Percentiles rank a stretch among this genome's conserved stretches.
Evolutionary conservation across 306 rosid species (phyloP).

Genomic region (Bauhinia variegata): DNA sequence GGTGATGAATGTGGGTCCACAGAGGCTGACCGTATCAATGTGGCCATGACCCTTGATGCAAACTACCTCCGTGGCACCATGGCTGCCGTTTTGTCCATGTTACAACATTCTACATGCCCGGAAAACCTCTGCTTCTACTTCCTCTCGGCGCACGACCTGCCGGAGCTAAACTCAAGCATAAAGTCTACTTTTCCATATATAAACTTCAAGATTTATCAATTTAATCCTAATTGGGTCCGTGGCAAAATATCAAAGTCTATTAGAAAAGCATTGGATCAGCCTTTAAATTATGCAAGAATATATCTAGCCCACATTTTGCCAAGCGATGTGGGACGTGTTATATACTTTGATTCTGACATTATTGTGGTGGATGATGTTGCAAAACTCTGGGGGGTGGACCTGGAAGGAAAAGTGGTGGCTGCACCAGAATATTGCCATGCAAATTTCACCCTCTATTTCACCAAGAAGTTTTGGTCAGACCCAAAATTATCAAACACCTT

Average conservation of each 20-base stretch:
- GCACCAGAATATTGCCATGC: slow-evolving; percentile 73
- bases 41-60: slow-evolving; percentile 72
- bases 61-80: slow-evolving; percentile 74
- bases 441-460: slow-evolving; percentile 59
- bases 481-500: slow-evolving; percentile 40
- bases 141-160: slow-evolving; percentile 40
- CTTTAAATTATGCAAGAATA: slow-evolving; percentile 66
- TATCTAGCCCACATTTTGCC: slow-evolving; percentile 64
- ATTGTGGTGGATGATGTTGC: slow-evolving; percentile 67
- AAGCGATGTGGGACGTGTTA: slow-evolving; percentile 44
- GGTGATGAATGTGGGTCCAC: slow-evolving; percentile 49
- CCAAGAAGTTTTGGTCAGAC: slow-evolving; percentile 55
- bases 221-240: slow-evolving; percentile 47
- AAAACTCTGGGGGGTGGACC: slow-evolving; percentile 63
- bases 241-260: slow-evolving; percentile 68
- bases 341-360: slow-evolving; percentile 67
- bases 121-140: slow-evolving; percentile 64
- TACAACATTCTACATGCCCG: slow-evolving; percentile 67
- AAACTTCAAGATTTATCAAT: slow-evolving; percentile 47
- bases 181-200: slow-evolving; percentile 66
- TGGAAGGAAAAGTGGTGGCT: slow-evolving; percentile 66
- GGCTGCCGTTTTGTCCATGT: slow-evolving; percentile 63
- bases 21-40: slow-evolving; percentile 42
- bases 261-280: slow-evolving; percentile 65
- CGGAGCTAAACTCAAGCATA: slow-evolving; percentile 51